These are phyloP conservation scores for Pseudocercospora crystallina DNA, from an alignment of 2,329 filamentous ascomycete species.

Conservation along the genomic window DNA sequence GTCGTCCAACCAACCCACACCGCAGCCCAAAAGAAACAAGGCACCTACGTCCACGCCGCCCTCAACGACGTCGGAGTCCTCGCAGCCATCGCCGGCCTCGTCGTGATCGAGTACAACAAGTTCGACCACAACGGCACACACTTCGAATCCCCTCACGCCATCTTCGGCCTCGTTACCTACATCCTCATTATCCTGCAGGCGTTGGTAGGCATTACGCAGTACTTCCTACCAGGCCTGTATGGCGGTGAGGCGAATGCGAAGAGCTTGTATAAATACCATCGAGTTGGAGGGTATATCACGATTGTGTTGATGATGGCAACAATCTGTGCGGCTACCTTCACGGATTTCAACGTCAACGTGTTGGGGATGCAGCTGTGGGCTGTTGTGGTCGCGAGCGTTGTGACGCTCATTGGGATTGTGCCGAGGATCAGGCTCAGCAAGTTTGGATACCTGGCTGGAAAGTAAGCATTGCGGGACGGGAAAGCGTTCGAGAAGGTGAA, in stretches of 20 bases:
- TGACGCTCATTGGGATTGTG: constrained; percentile 70
- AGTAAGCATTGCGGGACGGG: constrained; percentile 11
- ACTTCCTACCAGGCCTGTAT: constrained; percentile 70
- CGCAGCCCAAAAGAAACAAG: constrained; percentile 66
- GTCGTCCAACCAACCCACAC: constrained; percentile 85
- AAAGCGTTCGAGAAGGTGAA: background rate
- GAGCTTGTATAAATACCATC: constrained; percentile 86
- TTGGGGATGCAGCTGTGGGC: constrained; percentile 76
- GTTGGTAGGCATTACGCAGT: constrained; percentile 78
- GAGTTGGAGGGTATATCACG: constrained; percentile 72
- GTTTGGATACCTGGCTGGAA: constrained; percentile 59
- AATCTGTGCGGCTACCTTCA: constrained; percentile 72
- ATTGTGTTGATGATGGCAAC: constrained; percentile 71
- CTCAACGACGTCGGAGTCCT: constrained; percentile 68
- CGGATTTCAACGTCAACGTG: constrained; percentile 68
- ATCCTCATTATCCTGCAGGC: constrained; percentile 71
- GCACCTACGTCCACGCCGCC: constrained; percentile 64
- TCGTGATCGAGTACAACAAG: constrained; percentile 84
- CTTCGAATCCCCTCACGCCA: constrained; percentile 78
- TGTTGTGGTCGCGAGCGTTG: constrained; percentile 61
- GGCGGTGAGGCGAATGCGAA: constrained; percentile 79
- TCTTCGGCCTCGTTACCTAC: constrained; percentile 76
- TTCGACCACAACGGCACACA: constrained; percentile 64
- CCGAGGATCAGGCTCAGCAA: constrained; percentile 82
- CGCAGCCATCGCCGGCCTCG: constrained; percentile 63